Evolutionary conservation across 2,329 filamentous ascomycete genomes (phyloP).

Genomic region (Fusarium illudens): DNA sequence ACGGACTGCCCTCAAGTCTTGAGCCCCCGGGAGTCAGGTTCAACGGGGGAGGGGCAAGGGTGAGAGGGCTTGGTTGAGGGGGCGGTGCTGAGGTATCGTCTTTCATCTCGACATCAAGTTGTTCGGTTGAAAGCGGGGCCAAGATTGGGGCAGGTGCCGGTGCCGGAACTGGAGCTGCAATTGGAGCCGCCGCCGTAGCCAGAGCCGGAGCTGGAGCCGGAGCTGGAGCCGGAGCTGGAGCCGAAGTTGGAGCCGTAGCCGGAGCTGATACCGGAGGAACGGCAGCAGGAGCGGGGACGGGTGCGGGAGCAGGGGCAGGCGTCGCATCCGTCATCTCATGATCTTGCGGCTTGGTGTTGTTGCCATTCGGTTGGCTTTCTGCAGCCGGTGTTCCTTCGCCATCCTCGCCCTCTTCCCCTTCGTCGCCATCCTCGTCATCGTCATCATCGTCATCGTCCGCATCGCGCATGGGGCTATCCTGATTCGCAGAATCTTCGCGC

Average conservation of each 20-base stretch:
- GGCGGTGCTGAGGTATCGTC: constrained; percentile 34
- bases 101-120: constrained; percentile 38
- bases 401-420: constrained; percentile 58
- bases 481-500: constrained; percentile 55
- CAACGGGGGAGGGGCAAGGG: constrained; percentile 44
- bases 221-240: neutral
- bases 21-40: constrained; percentile 44
- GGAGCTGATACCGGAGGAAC: neutral
- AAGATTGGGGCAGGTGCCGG: constrained; percentile 5
- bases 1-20: constrained; percentile 59
- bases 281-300: constrained; percentile 6
- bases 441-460: constrained; percentile 58
- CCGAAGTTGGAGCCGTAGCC: neutral
- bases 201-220: neutral
- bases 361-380: constrained; percentile 44
- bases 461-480: constrained; percentile 64
- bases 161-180: neutral
- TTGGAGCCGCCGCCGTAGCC: neutral
- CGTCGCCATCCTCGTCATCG: constrained; percentile 58
- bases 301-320: constrained; percentile 31
- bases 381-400: constrained; percentile 49
- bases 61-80: constrained; percentile 44
- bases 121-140: constrained; percentile 29
- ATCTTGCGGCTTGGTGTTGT: constrained; percentile 46
- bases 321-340: constrained; percentile 50